phyloP scores from a whole-genome alignment of 192 early-diverging fungal genomes.

The Chytriomyces hyalinus region DNA sequence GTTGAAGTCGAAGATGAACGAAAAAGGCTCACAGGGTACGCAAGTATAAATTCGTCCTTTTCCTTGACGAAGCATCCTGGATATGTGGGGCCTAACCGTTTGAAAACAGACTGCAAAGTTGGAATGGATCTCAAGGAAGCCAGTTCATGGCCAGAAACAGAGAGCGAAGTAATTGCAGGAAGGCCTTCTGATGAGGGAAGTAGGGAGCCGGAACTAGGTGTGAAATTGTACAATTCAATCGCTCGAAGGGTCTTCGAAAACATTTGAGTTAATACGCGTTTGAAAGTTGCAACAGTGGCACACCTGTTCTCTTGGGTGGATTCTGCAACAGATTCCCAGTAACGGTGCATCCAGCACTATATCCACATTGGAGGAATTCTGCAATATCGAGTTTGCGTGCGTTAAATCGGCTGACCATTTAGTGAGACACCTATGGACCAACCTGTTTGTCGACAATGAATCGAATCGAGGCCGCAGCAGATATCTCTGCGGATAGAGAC shows the following conservation, averaged over 20 bases:
- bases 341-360: conserved; percentile 12
- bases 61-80: background rate
- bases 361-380: background rate
- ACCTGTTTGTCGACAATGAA: background rate
- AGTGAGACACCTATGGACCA: background rate
- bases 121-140: background rate
- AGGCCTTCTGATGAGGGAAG: background rate
- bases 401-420: background rate
- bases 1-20: background rate
- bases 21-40: conserved; percentile 3
- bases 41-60: conserved; percentile 9
- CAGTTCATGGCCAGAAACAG: conserved; percentile 5
- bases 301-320: conserved; percentile 23
- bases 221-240: conserved; percentile 13
- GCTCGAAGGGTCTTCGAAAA: background rate
- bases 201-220: background rate
- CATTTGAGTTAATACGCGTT: background rate
- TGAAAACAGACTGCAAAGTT: conserved; percentile 16
- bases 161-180: too few relatives aligned
- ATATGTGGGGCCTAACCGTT: conserved; percentile 28
- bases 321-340: conserved; percentile 13
- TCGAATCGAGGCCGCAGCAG: background rate
- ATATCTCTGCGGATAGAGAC: background rate
- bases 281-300: background rate
- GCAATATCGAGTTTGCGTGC: background rate